A percentile compares a stretch with the other conserved stretches of the same genome.
Evolutionary conservation across 495 filamentous ascomycete species (phyloP).

Genomic region (Penicillium roqueforti): DNA sequence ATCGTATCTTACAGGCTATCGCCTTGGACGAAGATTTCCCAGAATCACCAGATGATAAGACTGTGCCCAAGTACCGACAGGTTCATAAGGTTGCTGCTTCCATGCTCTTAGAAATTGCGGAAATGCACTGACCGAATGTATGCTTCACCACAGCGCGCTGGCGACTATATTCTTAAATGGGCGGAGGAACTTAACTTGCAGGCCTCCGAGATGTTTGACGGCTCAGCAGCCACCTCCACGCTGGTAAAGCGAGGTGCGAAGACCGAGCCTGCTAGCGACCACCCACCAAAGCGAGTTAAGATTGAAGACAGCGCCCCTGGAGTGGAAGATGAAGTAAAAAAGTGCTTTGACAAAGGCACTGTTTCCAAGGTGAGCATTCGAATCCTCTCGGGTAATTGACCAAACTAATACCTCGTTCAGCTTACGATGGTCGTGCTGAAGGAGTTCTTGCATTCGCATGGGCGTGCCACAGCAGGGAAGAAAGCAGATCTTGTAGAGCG

Average conservation of each 20-base stretch:
- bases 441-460: slow-evolving; percentile 59
- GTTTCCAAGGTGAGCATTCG: slow-evolving; percentile 52
- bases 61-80: slow-evolving; percentile 72
- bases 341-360: slow-evolving; percentile 52
- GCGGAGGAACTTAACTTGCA: slow-evolving; percentile 58
- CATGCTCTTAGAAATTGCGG: neutral
- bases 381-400: neutral
- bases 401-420: slow-evolving; percentile 20
- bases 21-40: slow-evolving; percentile 92
- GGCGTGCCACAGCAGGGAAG: slow-evolving; percentile 59
- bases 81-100: slow-evolving; percentile 64
- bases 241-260: slow-evolving; percentile 47
- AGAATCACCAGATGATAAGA: slow-evolving; percentile 74
- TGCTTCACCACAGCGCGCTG: slow-evolving; percentile 51
- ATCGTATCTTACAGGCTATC: slow-evolving; percentile 86
- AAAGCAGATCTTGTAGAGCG: slow-evolving; percentile 77
- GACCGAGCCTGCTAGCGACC: slow-evolving; percentile 26
- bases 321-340: slow-evolving; percentile 56
- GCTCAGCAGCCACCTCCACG: slow-evolving; percentile 31
- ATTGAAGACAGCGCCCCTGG: slow-evolving; percentile 37
- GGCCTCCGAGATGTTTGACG: slow-evolving; percentile 38
- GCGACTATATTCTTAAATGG: slow-evolving; percentile 73
- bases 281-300: slow-evolving; percentile 50
- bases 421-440: slow-evolving; percentile 70
- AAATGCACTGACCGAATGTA: slow-evolving; percentile 4